Conservation (phyloP, 1,284 basidiomycete genomes). For the Boletus mariae region DNA sequence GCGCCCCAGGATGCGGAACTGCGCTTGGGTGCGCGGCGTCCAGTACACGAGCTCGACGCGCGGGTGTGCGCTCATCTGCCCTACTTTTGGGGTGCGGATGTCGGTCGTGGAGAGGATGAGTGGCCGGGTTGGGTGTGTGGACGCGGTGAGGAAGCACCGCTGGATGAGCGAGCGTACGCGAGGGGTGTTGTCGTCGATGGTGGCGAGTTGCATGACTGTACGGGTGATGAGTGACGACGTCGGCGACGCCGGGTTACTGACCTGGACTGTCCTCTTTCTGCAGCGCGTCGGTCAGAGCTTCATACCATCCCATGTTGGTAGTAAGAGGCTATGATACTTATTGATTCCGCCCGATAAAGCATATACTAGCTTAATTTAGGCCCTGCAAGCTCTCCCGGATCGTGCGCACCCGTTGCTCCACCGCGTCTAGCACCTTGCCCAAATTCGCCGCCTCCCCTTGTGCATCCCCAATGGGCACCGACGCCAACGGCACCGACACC, state of each 20-base stretch:
- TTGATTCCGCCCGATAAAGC: too few relatives aligned
- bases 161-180: slow-evolving; percentile 61
- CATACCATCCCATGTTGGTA: slow-evolving; percentile 42
- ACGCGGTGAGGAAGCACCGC: slow-evolving; percentile 48
- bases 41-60: slow-evolving; percentile 58
- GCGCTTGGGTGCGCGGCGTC: slow-evolving; percentile 51
- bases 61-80: slow-evolving; percentile 42
- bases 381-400: slow-evolving; percentile 39
- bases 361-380: slow-evolving; percentile 4
- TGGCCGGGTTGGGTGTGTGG: slow-evolving; percentile 39
- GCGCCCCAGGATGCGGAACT: slow-evolving; percentile 55
- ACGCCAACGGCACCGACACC: slow-evolving; percentile 14
- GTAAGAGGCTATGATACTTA: too few relatives aligned
- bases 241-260: slow-evolving; percentile 1
- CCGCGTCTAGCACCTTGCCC: slow-evolving; percentile 47
- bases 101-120: slow-evolving; percentile 61
- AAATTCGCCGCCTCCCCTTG: slow-evolving; percentile 51
- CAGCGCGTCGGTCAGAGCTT: slow-evolving; percentile 44
- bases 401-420: slow-evolving; percentile 50
- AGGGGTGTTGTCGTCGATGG: slow-evolving; percentile 46
- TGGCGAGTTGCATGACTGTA: slow-evolving; percentile 59
- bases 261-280: slow-evolving; percentile 33
- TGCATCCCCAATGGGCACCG: slow-evolving; percentile 33
- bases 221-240: not conserved
- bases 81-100: slow-evolving; percentile 56